Evolutionary conservation across 2,329 filamentous ascomycete species (phyloP).

Genomic region (Penicillium italicum): DNA sequence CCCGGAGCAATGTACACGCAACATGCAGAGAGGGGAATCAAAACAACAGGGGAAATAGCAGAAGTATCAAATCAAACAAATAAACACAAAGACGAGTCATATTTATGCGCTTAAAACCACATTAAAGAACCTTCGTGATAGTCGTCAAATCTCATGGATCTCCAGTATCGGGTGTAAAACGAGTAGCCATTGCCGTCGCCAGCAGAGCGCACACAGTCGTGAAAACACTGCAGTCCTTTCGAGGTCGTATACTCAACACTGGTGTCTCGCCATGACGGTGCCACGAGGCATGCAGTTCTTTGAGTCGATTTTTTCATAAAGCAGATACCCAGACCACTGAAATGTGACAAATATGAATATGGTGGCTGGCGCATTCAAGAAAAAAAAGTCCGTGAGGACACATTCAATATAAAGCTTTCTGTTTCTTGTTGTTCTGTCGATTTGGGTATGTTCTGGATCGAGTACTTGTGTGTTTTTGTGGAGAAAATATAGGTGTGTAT

Average conservation of each 20-base stretch:
- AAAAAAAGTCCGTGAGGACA: constrained; percentile 35
- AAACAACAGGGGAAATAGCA: constrained; percentile 19
- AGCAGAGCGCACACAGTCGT: constrained; percentile 21
- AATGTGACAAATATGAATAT: constrained; percentile 9
- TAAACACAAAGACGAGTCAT: constrained; percentile 15
- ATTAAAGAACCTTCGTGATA: constrained; percentile 19
- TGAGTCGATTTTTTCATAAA: constrained; percentile 18
- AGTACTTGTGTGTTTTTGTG: neutral
- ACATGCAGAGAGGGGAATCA: constrained; percentile 32
- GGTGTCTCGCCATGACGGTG: constrained; percentile 12
- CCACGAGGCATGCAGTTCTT: constrained; percentile 29
- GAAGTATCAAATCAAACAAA: constrained; percentile 17
- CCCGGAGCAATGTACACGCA: constrained; percentile 22
- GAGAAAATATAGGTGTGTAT: constrained; percentile 5
- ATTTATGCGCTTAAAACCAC: constrained; percentile 18
- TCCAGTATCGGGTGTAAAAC: constrained; percentile 2
- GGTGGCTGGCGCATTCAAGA: constrained; percentile 1
- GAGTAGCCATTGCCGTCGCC: neutral
- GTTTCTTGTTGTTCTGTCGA: constrained; percentile 14
- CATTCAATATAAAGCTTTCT: constrained; percentile 26
- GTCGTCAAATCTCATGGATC: constrained; percentile 13
- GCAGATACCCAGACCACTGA: constrained; percentile 11
- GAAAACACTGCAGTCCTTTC: constrained; percentile 25
- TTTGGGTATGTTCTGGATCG: neutral
- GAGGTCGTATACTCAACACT: constrained; percentile 4